phyloP scores from a whole-genome alignment of 192 early-diverging fungal species.

The Podila horticola region DNA sequence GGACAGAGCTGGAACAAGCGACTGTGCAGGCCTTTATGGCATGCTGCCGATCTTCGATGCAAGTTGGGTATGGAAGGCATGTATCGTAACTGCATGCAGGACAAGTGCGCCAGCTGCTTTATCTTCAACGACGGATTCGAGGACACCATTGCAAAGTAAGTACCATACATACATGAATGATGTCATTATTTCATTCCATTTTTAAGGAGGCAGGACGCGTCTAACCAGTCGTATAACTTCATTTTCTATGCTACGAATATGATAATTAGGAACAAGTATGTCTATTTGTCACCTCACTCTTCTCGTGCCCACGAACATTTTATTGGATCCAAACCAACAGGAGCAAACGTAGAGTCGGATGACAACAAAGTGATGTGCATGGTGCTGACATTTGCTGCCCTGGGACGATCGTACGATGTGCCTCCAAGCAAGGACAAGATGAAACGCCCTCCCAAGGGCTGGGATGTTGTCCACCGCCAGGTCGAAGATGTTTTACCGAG shows the following conservation, averaged over 20 bases:
- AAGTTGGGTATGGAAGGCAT: conserved; percentile 48
- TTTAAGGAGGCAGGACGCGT: background rate
- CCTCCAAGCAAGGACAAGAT: conserved; percentile 32
- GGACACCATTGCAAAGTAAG: conserved; percentile 38
- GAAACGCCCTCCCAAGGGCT: conserved; percentile 43
- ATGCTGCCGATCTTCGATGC: conserved; percentile 45
- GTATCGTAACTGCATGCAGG: conserved; percentile 52
- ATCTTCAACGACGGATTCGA: conserved; percentile 53
- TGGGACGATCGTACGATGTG: conserved; percentile 32
- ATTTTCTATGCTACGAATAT: background rate
- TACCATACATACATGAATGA: background rate
- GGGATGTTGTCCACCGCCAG: conserved; percentile 36
- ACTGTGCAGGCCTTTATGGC: conserved; percentile 43
- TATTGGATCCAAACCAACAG: conserved; percentile 2
- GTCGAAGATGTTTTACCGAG: conserved; percentile 4
- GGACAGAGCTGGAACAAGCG: conserved; percentile 48
- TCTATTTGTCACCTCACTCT: conserved; percentile 41
- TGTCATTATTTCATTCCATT: background rate
- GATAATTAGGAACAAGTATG: conserved; percentile 20
- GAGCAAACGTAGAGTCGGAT: background rate
- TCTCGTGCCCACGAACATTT: conserved; percentile 30
- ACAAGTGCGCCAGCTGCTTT: conserved; percentile 48
- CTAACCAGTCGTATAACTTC: background rate
- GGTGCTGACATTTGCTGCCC: conserved; percentile 36
- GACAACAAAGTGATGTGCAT: conserved; percentile 47